Evolutionary conservation across 805 yeast species (phyloP).

Genomic region (Candida glaebosa): DNA sequence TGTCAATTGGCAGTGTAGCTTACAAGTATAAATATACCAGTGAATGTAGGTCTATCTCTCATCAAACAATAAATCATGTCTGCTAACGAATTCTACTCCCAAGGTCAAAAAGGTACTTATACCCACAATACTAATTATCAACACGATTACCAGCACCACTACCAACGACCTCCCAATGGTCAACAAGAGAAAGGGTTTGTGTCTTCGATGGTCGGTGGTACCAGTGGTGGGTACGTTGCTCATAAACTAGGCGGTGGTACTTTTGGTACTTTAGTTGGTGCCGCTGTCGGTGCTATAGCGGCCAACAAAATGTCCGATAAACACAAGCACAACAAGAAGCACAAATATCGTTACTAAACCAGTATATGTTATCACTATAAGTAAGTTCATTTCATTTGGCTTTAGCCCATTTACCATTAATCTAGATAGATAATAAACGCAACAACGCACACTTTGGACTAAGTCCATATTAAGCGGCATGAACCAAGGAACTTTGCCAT

Average conservation of each 20-base stretch:
- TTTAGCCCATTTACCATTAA: too few relatives aligned
- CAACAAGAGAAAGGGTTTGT: neutral
- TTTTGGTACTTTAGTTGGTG: conserved; percentile 50
- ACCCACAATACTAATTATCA: neutral
- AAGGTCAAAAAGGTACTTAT: conserved; percentile 38
- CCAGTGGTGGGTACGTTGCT: conserved; percentile 54
- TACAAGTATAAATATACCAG: too few relatives aligned
- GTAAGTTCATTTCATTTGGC: too few relatives aligned
- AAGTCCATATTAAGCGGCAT: too few relatives aligned
- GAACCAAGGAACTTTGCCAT: too few relatives aligned
- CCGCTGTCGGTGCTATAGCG: conserved; percentile 50
- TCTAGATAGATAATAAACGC: too few relatives aligned
- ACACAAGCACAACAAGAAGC: conserved; percentile 23
- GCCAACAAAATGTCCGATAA: conserved; percentile 49
- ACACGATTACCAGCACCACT: conserved; percentile 12
- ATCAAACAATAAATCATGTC: too few relatives aligned
- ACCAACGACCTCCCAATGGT: conserved; percentile 4
- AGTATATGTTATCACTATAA: too few relatives aligned
- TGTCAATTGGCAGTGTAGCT: too few relatives aligned
- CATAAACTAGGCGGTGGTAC: conserved; percentile 36
- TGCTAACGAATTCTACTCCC: conserved; percentile 53
- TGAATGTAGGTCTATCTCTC: too few relatives aligned
- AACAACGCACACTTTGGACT: too few relatives aligned
- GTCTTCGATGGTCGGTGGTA: conserved; percentile 44
- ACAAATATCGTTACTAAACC: too few relatives aligned